Base-by-base conservation (phyloP, 2,329 filamentous ascomycete species). In the Pseudogymnoascus sp. region DNA sequence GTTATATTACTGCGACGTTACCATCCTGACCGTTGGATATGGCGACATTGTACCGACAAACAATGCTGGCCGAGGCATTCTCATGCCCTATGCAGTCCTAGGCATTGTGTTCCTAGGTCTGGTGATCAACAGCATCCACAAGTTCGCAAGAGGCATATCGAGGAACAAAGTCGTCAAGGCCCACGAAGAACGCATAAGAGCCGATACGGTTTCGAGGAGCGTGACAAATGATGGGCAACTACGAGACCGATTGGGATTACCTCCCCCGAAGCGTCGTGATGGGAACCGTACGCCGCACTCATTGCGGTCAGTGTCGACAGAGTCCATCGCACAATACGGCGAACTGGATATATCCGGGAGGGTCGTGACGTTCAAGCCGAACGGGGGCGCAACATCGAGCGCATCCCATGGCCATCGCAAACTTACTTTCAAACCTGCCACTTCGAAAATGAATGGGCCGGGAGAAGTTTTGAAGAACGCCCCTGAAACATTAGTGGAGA, bases 31-130 rank as follows among this genome's bases (percentile, higher is more conserved):
- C 0, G 75, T 87, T 23, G 84, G 84, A 0, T 87, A 85, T 68
- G 84, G 84, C 21, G 86, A 89, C 69, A 77, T 87, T n/a, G 78
- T 79, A n/a, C 76, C 84, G 0, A 75, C 74, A 0, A 83, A 79
- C 5, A 70, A 83, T 63, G 69, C 82, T 3, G 80, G 79, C 0
- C 77, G 84, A 46, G 86, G 85, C 1, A 75, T 90, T 7, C 75
- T 89, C 9, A 85, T 89, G 64, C 86, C 87, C 0, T 90, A 86
- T 69, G 82, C 87, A 1, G 83, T 89, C 0, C 80, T 85, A 21
- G 88, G 88, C 5, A 88, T 87, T 65, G 84, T 90, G 46, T 88
- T 87, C 68, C 78, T 90, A 0, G 87, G 85, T 78, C 77, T 90
- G 31, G 83, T 89, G 68, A 84, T 90, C 18, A 82, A 81, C 25